phyloP scores from a whole-genome alignment of 208 protist species.

The Herpetomonas samuelpessoai region DNA sequence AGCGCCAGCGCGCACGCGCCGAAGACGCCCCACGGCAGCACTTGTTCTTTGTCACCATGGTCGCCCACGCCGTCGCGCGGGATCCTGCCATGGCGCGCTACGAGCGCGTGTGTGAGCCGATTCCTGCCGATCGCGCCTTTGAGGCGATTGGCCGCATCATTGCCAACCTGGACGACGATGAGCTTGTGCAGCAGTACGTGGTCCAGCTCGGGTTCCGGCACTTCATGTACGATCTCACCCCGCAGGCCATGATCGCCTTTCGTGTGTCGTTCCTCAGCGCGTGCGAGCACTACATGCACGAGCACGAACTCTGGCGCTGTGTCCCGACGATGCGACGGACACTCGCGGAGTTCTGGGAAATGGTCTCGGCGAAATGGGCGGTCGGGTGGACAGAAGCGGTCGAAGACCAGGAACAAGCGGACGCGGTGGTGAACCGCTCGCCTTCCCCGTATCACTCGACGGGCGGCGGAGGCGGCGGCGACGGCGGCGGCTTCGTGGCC shows the following conservation, averaged over 20 bases:
- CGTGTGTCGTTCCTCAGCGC: constrained; percentile 64
- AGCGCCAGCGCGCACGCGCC: constrained; percentile 8
- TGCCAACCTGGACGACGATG: constrained; percentile 14
- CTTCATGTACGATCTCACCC: constrained; percentile 6
- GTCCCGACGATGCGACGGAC: constrained; percentile 6
- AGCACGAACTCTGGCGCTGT: constrained; percentile 17
- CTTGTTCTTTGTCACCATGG: constrained; percentile 25
- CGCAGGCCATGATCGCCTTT: constrained; percentile 44
- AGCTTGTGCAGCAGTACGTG: constrained; percentile 39
- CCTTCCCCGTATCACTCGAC: no score
- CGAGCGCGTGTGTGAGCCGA: constrained; percentile 17
- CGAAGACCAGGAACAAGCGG: constrained; percentile 11
- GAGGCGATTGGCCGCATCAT: constrained; percentile 22
- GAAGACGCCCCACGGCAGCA: constrained; percentile 10
- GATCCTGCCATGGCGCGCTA: constrained; percentile 16
- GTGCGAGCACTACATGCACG: constrained; percentile 23
- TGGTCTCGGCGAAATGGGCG: constrained; percentile 5
- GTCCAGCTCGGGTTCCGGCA: constrained; percentile 35
- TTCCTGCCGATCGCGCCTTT: constrained; percentile 17
- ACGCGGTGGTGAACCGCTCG: no score
- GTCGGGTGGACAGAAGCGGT: constrained; percentile 7
- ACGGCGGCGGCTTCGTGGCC: no score
- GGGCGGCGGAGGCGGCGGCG: no score
- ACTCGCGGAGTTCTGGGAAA: constrained; percentile 16
- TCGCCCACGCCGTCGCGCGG: constrained; percentile 16